Evolutionary conservation across 805 yeast genomes (phyloP).

Genomic region (Deakozyma indianensis): DNA sequence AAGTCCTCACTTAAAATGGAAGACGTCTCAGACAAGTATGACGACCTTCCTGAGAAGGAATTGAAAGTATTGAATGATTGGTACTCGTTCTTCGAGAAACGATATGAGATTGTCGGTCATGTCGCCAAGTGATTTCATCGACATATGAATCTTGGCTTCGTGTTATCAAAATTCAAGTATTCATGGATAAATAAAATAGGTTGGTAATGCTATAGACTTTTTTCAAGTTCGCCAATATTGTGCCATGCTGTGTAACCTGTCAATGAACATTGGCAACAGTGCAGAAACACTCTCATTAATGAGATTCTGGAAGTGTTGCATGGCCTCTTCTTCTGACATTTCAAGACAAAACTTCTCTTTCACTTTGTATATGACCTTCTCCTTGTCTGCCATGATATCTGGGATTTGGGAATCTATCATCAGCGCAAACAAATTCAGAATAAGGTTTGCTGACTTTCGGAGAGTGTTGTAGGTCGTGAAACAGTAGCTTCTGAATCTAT

Average conservation of each 20-base stretch:
- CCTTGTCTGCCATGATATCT: slow-evolving; percentile 71
- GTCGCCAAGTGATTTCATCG: slow-evolving; percentile 5
- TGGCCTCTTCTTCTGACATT: slow-evolving; percentile 92
- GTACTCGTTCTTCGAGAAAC: slow-evolving; percentile 47
- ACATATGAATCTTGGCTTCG: too few species aligned
- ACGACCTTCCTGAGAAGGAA: slow-evolving; percentile 44
- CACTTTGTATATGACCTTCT: slow-evolving; percentile 77
- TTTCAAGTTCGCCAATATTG: slow-evolving; percentile 98
- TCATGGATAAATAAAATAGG: background rate
- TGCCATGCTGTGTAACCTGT: slow-evolving; percentile 85
- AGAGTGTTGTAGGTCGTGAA: slow-evolving; percentile 86
- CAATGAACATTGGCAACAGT: slow-evolving; percentile 86
- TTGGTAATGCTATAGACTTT: too few species aligned
- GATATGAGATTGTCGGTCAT: slow-evolving; percentile 33
- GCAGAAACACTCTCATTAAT: slow-evolving; percentile 94
- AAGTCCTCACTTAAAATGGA: slow-evolving; percentile 44
- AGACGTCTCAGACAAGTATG: slow-evolving; percentile 28
- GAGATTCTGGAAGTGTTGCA: slow-evolving; percentile 81
- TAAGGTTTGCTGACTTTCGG: slow-evolving; percentile 78
- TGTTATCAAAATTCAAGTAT: too few species aligned
- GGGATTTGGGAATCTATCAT: slow-evolving; percentile 93
- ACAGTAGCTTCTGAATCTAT: slow-evolving; percentile 80
- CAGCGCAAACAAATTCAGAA: slow-evolving; percentile 77
- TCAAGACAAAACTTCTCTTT: slow-evolving; percentile 89
- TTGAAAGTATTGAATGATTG: slow-evolving; percentile 54